A percentile compares a stretch with the other conserved stretches of the same genome.
These are phyloP conservation scores for Diaporthe sp. DNA, from an alignment of 2,329 filamentous ascomycete genomes.

Conservation along the genomic window DNA sequence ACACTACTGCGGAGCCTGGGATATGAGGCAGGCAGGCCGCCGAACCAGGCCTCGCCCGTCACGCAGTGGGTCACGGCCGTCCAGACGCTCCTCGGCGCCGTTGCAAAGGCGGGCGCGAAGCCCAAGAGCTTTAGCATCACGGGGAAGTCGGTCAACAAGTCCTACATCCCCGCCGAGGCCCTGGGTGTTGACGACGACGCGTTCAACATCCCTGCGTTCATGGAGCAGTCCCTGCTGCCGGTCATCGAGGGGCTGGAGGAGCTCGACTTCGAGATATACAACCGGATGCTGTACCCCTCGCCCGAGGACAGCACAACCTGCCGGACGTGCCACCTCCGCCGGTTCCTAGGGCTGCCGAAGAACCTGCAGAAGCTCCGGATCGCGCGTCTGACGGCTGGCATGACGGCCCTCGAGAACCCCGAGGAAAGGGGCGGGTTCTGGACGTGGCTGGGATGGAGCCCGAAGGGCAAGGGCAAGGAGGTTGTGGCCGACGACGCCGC, in stretches of 20 bases:
- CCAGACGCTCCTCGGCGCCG: slow-evolving; percentile 5
- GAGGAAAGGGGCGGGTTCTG: slow-evolving; percentile 5
- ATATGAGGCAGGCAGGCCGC: background rate
- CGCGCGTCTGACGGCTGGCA: background rate
- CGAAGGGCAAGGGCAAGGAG: slow-evolving; percentile 29
- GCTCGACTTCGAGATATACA: slow-evolving; percentile 9
- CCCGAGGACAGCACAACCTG: background rate
- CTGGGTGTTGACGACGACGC: slow-evolving; percentile 9
- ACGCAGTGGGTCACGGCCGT: background rate
- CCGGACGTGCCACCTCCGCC: slow-evolving; percentile 15
- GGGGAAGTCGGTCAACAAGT: background rate
- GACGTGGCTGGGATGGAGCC: slow-evolving; percentile 11
- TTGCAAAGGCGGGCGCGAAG: background rate
- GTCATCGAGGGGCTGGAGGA: slow-evolving; percentile 25
- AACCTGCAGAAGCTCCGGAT: background rate
- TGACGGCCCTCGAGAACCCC: too few relatives aligned
- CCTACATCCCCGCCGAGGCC: background rate
- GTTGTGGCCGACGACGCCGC: background rate
- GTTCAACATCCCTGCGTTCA: background rate
- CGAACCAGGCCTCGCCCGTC: background rate
- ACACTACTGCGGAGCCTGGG: background rate
- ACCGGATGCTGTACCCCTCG: background rate
- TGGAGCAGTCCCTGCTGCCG: slow-evolving; percentile 13
- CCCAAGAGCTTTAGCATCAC: background rate
- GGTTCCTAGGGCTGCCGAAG: slow-evolving; percentile 14